These are phyloP conservation scores for Hypoxylon sp. DNA, from an alignment of 2,329 filamentous ascomycete genomes.

Conservation along the genomic window DNA sequence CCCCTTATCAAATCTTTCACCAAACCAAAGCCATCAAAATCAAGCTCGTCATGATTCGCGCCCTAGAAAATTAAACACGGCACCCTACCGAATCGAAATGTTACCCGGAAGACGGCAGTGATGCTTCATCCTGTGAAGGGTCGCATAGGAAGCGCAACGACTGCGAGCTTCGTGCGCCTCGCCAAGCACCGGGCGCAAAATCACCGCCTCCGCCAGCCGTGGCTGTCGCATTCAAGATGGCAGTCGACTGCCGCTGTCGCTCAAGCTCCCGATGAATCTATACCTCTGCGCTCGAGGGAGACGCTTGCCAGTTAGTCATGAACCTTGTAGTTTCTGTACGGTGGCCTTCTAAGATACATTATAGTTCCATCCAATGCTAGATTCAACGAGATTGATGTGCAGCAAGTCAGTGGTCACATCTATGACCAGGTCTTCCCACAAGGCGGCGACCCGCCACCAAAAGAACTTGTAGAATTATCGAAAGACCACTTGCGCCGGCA, in stretches of 20 bases:
- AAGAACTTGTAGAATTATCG: slow-evolving; percentile 82
- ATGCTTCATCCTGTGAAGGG: slow-evolving; percentile 58
- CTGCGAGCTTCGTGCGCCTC: slow-evolving; percentile 64
- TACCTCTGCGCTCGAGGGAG: slow-evolving; percentile 33
- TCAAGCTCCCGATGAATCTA: slow-evolving; percentile 32
- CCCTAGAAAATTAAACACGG: slow-evolving; percentile 6
- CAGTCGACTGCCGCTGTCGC: slow-evolving; percentile 50
- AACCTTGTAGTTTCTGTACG: slow-evolving; percentile 7
- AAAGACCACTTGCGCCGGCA: slow-evolving; percentile 86
- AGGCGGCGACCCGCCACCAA: slow-evolving; percentile 67
- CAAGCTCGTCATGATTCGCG: slow-evolving; percentile 34
- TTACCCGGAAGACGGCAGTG: slow-evolving; percentile 45
- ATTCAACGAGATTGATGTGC: slow-evolving; percentile 93
- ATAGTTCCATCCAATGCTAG: slow-evolving; percentile 70
- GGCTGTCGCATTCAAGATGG: slow-evolving; percentile 58
- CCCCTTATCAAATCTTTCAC: slow-evolving; percentile 35
- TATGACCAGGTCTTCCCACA: slow-evolving; percentile 84
- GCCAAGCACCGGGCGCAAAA: slow-evolving; percentile 61
- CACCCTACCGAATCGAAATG: slow-evolving; percentile 43
- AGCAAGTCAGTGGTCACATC: slow-evolving; percentile 88
- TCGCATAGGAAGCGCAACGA: slow-evolving; percentile 57
- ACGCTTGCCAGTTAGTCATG: slow-evolving; percentile 59
- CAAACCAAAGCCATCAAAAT: slow-evolving; percentile 16
- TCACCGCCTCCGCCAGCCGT: slow-evolving; percentile 52
- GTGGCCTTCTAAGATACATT: slow-evolving; percentile 33